phyloP scores from a whole-genome alignment of 352 stramenopile species.

The Globisporangium echinulatum region DNA sequence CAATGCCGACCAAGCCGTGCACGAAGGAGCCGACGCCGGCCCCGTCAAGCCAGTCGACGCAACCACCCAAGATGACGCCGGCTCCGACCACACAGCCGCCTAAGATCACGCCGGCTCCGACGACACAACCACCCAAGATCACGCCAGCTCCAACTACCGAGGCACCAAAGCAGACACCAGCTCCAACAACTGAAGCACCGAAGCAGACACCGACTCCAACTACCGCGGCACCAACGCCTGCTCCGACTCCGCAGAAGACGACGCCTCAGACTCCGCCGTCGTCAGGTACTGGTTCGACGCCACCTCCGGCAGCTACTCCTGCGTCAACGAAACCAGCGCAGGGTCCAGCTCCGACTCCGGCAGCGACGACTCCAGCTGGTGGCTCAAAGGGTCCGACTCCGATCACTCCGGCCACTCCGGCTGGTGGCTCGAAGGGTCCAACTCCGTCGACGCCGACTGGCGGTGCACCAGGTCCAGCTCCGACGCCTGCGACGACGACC shows the following conservation, averaged over 20 bases:
- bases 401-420: neutral
- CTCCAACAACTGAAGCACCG: neutral
- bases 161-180: too few species aligned
- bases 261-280: neutral
- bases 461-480: neutral
- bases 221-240: neutral
- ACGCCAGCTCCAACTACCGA: too few species aligned
- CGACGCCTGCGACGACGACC: constrained; percentile 2
- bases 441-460: constrained; percentile 2
- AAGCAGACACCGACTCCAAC: constrained; percentile 7
- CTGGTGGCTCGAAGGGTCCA: neutral
- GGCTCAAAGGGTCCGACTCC: constrained; percentile 1
- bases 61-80: constrained; percentile 3
- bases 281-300: neutral
- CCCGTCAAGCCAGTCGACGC: constrained; percentile 3
- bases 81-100: neutral
- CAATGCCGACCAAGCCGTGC: constrained; percentile 11
- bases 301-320: constrained; percentile 1
- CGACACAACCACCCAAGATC: neutral
- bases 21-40: constrained; percentile 6
- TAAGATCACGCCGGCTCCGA: neutral
- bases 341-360: constrained; percentile 3
- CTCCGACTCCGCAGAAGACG: neutral
- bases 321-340: constrained; percentile 2
- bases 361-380: neutral